Percentiles rank a stretch among this genome's conserved stretches.
phyloP scores from a whole-genome alignment of 805 yeast genomes.

The Yamadazyma nakazawae region DNA sequence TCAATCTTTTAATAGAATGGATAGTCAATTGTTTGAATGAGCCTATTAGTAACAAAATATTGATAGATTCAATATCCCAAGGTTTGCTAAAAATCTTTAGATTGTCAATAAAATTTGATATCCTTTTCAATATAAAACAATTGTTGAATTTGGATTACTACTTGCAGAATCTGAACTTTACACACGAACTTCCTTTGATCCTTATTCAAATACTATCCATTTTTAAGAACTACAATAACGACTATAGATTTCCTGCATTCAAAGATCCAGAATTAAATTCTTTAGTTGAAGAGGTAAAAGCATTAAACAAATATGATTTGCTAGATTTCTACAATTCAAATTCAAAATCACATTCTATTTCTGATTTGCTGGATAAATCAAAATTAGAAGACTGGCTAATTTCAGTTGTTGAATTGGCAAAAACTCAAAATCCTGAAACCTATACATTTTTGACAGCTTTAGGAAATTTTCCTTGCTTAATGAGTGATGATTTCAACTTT shows the following conservation, averaged over 20 bases:
- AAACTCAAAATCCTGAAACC: background rate
- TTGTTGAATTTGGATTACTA: slow-evolving; percentile 11
- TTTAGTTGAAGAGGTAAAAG: slow-evolving; percentile 1
- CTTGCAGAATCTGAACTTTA: background rate
- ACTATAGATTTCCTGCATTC: background rate
- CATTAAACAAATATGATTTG: background rate
- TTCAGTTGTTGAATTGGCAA: background rate
- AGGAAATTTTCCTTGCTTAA: slow-evolving; percentile 43
- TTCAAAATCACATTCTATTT: background rate
- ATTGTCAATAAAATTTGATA: slow-evolving; percentile 4
- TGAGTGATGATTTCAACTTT: slow-evolving; percentile 33
- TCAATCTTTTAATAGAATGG: slow-evolving; percentile 19
- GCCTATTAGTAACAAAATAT: background rate
- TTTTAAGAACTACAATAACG: background rate
- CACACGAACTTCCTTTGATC: background rate
- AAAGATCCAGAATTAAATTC: background rate
- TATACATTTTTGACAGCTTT: slow-evolving; percentile 36
- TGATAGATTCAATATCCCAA: slow-evolving; percentile 25
- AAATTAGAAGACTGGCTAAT: slow-evolving; percentile 1
- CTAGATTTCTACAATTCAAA: slow-evolving; percentile 4
- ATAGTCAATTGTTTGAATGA: slow-evolving; percentile 6
- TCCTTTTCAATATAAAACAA: slow-evolving; percentile 6
- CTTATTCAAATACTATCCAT: background rate
- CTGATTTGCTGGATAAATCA: background rate
- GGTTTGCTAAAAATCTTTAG: slow-evolving; percentile 9